phyloP scores from a whole-genome alignment of 2,329 filamentous ascomycete genomes.

The Chrysoporthe austroafricana region DNA sequence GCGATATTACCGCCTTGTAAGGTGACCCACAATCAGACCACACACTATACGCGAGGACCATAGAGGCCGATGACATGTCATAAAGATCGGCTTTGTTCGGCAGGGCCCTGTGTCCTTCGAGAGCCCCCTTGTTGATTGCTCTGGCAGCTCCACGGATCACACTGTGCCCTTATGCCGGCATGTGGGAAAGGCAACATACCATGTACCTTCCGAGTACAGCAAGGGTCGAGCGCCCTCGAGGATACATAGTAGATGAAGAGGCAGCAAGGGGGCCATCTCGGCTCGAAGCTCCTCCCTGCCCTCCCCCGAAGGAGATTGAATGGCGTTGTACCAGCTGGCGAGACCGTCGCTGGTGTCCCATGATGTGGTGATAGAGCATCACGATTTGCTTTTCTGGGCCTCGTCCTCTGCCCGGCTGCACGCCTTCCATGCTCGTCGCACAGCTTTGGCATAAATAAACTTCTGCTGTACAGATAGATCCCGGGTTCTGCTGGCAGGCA shows the following conservation, averaged over 20 bases:
- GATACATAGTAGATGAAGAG: background rate
- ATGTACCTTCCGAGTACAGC: background rate
- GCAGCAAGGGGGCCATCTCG: background rate
- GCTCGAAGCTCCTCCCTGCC: background rate
- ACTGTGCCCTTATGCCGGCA: background rate
- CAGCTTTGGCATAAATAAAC: constrained; percentile 14
- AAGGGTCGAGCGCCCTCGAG: background rate
- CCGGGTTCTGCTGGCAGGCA: constrained; percentile 5
- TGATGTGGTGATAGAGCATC: constrained; percentile 21
- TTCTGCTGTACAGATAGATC: background rate
- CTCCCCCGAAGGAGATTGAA: background rate
- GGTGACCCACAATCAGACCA: background rate
- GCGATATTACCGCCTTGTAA: constrained; percentile 18
- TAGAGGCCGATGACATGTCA: constrained; percentile 11
- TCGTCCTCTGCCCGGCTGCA: background rate
- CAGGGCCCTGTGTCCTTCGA: background rate
- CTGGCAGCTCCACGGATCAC: constrained; percentile 6
- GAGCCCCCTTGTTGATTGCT: background rate
- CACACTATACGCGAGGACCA: background rate
- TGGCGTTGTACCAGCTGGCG: background rate
- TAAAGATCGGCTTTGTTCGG: constrained; percentile 5
- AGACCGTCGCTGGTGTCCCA: background rate
- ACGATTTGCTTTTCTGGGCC: background rate
- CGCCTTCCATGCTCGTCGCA: background rate
- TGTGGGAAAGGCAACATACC: background rate